Evolutionary conservation across 441 rosid species (phyloP), one percentile per base, ranked within the genome.

Genomic region (Metrosideros polymorpha): DNA sequence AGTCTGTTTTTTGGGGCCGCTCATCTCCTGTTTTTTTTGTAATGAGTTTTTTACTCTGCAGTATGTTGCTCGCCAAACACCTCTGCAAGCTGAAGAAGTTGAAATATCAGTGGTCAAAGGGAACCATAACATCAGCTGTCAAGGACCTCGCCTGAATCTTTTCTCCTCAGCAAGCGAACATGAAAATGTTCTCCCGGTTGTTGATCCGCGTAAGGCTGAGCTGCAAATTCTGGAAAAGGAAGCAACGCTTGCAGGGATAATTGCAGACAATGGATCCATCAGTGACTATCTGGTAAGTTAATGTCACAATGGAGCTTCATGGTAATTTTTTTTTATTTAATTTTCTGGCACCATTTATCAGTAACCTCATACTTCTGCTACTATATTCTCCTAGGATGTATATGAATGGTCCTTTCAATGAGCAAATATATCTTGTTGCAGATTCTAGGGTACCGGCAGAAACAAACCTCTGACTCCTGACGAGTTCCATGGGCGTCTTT

Each of bases 51-150:
- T 76, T 83, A 13, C 75, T 22, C n/a, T 22, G 32, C 91, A 94
- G 96, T 94, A 90, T 87, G 89, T 92, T 63, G 95, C 96, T 84
- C 89, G 85, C 76, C 89, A 92, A 86, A 93, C 90, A 76, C 82
- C 90, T 42, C 87, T 93, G 87, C 89, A 84, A 83, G 86, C 92
- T 85, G 95, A 92, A 89, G 94, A 94, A 88, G 90, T 94, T 82
- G 95, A 93, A 85, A 89, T 94, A 86, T 71, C 90, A 87, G 82
- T 85, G 82, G 89, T 90, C 61, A 91, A 89, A 84, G 91, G 87
- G 86, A 88, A 56, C n/a, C 82, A 85, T 45, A 86, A 85, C 29
- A 71, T 84, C 45, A 55, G 18, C 82, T 88, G 85, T 75, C 56
- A 85, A 84, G 85, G 83, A 61, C 56, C 84, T 30, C 66, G 82